phyloP scores from a whole-genome alignment of 805 yeast genomes.

The Sungouiella thailandica region DNA sequence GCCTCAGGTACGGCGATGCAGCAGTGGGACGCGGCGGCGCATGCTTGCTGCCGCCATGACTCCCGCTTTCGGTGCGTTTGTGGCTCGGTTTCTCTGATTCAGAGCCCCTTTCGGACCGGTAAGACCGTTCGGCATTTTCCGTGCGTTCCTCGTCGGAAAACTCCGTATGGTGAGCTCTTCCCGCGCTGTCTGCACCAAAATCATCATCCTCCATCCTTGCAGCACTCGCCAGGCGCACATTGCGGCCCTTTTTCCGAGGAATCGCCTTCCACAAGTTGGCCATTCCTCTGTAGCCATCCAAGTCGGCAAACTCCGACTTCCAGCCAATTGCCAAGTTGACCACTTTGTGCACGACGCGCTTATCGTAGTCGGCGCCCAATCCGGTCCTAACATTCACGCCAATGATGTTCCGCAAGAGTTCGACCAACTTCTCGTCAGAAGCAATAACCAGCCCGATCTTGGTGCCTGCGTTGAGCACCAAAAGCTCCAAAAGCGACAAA shows the following conservation, averaged over 20 bases:
- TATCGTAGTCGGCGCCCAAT: constrained; percentile 30
- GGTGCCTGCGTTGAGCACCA: constrained; percentile 41
- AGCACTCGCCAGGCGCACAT: neutral
- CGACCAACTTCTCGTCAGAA: constrained; percentile 63
- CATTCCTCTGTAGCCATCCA: constrained; percentile 45
- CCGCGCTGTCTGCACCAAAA: neutral
- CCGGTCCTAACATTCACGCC: constrained; percentile 34
- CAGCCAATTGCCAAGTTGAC: constrained; percentile 58
- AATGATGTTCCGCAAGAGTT: constrained; percentile 52
- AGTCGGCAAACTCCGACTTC: constrained; percentile 52
- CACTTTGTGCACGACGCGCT: constrained; percentile 43
- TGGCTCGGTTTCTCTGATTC: neutral
- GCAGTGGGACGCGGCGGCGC: constrained; percentile 24
- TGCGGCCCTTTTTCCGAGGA: constrained; percentile 27
- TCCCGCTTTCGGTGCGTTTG: neutral
- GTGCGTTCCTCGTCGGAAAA: neutral
- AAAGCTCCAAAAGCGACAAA: constrained; percentile 37
- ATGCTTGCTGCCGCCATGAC: neutral
- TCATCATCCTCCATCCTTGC: neutral
- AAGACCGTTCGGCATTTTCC: neutral
- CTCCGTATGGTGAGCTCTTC: no score
- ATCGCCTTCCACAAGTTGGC: constrained; percentile 41
- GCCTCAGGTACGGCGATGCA: constrained; percentile 19
- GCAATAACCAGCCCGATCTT: constrained; percentile 44
- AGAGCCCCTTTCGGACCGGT: neutral